Evolutionary conservation across 2,329 filamentous ascomycete species (phyloP).

Genomic region (Fusarium sp.): DNA sequence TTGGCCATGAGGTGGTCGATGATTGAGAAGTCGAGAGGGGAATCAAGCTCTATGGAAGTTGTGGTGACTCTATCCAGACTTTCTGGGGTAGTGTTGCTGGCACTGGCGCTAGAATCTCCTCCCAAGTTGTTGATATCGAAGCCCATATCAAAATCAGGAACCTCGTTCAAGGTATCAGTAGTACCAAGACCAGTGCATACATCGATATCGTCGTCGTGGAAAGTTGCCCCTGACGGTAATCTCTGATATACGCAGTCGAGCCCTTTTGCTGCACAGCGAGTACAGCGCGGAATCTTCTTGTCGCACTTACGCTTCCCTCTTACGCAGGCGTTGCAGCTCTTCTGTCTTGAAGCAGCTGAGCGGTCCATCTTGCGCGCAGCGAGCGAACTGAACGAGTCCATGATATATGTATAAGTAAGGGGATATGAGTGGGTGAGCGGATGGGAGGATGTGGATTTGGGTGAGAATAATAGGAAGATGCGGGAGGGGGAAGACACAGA

Average conservation of each 20-base stretch:
- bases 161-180: slow-evolving; percentile 24
- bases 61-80: slow-evolving; percentile 44
- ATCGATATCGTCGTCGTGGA: slow-evolving; percentile 43
- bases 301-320: slow-evolving; percentile 63
- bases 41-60: slow-evolving; percentile 46
- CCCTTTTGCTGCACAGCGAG: slow-evolving; percentile 59
- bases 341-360: slow-evolving; percentile 61
- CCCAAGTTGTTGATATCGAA: slow-evolving; percentile 54
- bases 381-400: slow-evolving; percentile 48
- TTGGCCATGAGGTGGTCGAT: slow-evolving; percentile 53
- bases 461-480: slow-evolving; percentile 5
- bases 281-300: slow-evolving; percentile 59
- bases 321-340: slow-evolving; percentile 64
- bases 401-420: slow-evolving; percentile 28
- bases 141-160: slow-evolving; percentile 56
- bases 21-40: slow-evolving; percentile 54
- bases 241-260: slow-evolving; percentile 59
- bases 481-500: no score
- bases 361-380: slow-evolving; percentile 50
- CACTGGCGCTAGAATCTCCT: slow-evolving; percentile 45
- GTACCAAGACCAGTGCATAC: slow-evolving; percentile 22
- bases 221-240: slow-evolving; percentile 47
- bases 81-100: slow-evolving; percentile 47
- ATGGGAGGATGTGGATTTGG: neutral
- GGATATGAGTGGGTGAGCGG: neutral